Percentiles rank a stretch among this genome's conserved stretches.
Evolutionary conservation across 768 basidiomycete species (phyloP).

Genomic region (Suillus decipiens): DNA sequence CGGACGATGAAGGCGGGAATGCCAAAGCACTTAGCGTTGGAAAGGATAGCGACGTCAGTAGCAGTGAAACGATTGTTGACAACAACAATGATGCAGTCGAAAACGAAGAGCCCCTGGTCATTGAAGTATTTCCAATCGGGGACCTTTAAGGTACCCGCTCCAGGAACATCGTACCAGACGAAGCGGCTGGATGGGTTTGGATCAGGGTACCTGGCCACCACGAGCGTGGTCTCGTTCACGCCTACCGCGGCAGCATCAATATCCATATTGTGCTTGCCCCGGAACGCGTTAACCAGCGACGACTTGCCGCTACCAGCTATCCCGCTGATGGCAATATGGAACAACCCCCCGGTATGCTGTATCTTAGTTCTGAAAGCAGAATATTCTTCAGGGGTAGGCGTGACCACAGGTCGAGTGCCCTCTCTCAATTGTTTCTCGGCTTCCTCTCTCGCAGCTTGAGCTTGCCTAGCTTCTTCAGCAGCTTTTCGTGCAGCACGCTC

Average conservation of each 20-base stretch:
- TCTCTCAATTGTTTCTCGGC: constrained; percentile 15
- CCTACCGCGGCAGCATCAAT: constrained; percentile 26
- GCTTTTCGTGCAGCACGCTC: constrained; percentile 27
- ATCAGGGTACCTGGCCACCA: constrained; percentile 26
- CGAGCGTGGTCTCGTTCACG: constrained; percentile 25
- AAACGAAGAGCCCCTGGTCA: constrained; percentile 30
- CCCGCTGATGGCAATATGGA: constrained; percentile 19
- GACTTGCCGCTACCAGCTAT: constrained; percentile 19
- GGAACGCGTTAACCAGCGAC: constrained; percentile 23
- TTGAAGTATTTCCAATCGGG: constrained; percentile 33
- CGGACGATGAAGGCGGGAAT: constrained; percentile 35
- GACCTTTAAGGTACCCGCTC: constrained; percentile 27
- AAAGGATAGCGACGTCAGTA: constrained; percentile 29
- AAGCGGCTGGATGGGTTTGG: constrained; percentile 14
- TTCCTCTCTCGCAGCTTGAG: constrained; percentile 21
- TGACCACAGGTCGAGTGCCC: constrained; percentile 18
- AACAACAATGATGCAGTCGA: constrained; percentile 28
- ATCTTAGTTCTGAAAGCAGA: constrained; percentile 7
- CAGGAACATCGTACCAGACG: constrained; percentile 33
- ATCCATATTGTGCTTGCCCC: constrained; percentile 24
- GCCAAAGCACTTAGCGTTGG: constrained; percentile 22
- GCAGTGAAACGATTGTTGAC: constrained; percentile 27
- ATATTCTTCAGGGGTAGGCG: constrained; percentile 19
- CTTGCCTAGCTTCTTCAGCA: constrained; percentile 25
- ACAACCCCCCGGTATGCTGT: constrained; percentile 13